Evolutionary conservation across 2,329 filamentous ascomycete genomes (phyloP).

Genomic region (Ophiocordyceps camponoti-leonardi): DNA sequence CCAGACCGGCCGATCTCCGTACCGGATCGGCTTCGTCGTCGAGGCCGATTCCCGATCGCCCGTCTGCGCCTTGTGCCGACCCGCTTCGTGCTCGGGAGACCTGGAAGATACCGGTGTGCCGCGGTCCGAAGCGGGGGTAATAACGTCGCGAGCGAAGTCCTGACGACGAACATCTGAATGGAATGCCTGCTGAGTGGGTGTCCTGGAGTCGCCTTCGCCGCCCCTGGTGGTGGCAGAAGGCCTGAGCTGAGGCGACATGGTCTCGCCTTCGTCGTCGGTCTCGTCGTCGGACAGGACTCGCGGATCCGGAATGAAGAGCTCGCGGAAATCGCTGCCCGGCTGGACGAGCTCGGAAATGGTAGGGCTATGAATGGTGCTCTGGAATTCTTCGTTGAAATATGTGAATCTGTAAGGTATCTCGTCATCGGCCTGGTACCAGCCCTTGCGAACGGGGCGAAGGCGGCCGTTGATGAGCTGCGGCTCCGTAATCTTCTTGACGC

Average conservation of each 20-base stretch:
- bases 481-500: conserved; percentile 84
- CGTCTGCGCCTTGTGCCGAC: conserved; percentile 3
- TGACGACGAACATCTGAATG: conserved; percentile 15
- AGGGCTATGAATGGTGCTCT: conserved; percentile 89
- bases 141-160: conserved; percentile 10
- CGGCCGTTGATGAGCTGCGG: conserved; percentile 84
- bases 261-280: conserved; percentile 39
- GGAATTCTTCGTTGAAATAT: conserved; percentile 96
- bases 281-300: conserved; percentile 57
- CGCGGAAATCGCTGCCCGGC: conserved; percentile 64
- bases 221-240: conserved; percentile 7
- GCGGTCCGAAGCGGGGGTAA: conserved; percentile 19
- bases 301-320: conserved; percentile 83
- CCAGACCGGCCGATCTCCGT: conserved; percentile 80
- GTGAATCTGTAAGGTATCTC: conserved; percentile 90
- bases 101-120: conserved; percentile 29
- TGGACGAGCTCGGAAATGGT: conserved; percentile 87
- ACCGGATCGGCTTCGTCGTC: conserved; percentile 30
- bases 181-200: conserved; percentile 28
- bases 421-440: conserved; percentile 78
- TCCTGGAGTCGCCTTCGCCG: conserved; percentile 22
- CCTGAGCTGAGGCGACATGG: conserved; percentile 9
- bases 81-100: conserved; percentile 11
- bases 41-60: conserved; percentile 6
- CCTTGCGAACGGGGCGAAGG: conserved; percentile 59